Conservation (phyloP, 345 rosid genomes). For the Gossypium turneri region DNA sequence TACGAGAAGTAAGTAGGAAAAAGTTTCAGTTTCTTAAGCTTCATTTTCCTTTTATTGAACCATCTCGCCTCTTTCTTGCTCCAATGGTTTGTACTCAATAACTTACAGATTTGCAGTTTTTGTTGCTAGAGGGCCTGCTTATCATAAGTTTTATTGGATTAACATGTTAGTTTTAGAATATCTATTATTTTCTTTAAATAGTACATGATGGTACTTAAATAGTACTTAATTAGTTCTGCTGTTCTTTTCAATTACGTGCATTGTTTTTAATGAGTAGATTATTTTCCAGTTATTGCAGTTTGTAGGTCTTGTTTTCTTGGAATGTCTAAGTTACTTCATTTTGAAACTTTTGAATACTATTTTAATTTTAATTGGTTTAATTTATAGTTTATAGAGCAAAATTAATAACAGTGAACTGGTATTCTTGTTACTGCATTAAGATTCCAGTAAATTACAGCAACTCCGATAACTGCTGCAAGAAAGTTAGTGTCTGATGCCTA, state of each 20-base stretch:
- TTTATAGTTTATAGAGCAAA: not conserved
- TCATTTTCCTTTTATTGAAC: not conserved
- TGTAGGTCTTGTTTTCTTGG: not conserved
- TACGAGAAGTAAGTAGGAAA: conserved; percentile 28
- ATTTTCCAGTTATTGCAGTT: not conserved
- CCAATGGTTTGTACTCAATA: not conserved
- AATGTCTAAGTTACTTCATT: not conserved
- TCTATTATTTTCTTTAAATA: not conserved
- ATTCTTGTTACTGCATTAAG: not conserved
- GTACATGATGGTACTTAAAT: not conserved
- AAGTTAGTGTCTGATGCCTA: conserved; percentile 3
- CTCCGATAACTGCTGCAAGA: not conserved
- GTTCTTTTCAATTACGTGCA: not conserved
- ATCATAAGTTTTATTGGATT: not conserved
- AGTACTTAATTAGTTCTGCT: not conserved
- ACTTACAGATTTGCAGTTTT: not conserved
- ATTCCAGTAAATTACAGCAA: not conserved
- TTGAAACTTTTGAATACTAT: not conserved
- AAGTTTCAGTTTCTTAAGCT: not conserved
- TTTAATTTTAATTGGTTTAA: not conserved
- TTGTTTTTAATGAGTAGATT: not conserved
- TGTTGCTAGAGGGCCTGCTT: conserved; percentile 2
- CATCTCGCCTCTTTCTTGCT: not conserved
- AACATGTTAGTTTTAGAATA: not conserved
- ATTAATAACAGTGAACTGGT: not conserved